phyloP scores from a whole-genome alignment of 1,284 basidiomycete species.

The Trichosporon sp. region DNA sequence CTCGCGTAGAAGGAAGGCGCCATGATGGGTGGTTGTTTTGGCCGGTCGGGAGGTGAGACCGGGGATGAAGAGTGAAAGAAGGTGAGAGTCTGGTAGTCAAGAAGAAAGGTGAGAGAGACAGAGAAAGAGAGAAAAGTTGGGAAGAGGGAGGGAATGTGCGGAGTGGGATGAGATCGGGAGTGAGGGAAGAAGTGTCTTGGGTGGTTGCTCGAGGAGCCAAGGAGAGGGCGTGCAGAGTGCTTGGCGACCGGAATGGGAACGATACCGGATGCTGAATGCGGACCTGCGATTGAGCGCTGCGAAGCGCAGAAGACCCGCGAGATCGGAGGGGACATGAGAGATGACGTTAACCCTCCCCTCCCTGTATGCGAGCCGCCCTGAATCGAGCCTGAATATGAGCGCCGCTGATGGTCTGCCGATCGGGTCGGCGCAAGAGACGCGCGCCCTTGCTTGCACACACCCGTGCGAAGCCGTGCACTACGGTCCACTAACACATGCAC shows the following conservation, averaged over 20 bases:
- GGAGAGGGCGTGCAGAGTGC: neutral
- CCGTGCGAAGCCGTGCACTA: too few relatives aligned
- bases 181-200: neutral
- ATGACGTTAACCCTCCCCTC: neutral
- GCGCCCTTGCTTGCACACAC: neutral
- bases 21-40: conserved; percentile 8
- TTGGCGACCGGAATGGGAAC: neutral
- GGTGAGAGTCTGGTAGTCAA: too few relatives aligned
- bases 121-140: neutral
- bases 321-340: neutral
- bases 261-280: too few relatives aligned
- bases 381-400: neutral
- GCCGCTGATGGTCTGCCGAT: too few relatives aligned
- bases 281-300: too few relatives aligned
- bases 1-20: conserved; percentile 21
- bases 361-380: neutral
- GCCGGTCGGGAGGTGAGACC: too few relatives aligned
- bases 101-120: neutral
- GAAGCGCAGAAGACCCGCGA: too few relatives aligned
- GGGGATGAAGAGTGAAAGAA: neutral
- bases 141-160: neutral
- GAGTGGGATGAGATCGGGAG: neutral
- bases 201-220: neutral
- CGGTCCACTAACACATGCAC: neutral
- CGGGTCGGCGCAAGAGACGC: neutral